Conservation (phyloP, 2,329 filamentous ascomycete species). For the Scytalidium sp. region DNA sequence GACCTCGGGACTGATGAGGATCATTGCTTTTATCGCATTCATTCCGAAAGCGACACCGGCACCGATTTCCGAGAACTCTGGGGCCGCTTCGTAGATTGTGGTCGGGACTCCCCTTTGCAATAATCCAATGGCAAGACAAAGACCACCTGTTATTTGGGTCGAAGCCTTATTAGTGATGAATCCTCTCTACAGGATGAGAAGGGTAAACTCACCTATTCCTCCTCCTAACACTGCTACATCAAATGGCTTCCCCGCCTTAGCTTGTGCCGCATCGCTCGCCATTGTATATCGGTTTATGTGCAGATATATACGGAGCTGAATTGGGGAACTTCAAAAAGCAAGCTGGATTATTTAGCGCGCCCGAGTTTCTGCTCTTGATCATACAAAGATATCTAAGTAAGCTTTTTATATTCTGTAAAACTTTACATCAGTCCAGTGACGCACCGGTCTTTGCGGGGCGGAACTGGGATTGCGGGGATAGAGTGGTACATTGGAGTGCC, state of each 20-base stretch:
- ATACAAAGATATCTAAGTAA: neutral
- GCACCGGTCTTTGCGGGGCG: too few relatives aligned
- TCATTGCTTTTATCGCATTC: constrained; percentile 26
- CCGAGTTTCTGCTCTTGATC: neutral
- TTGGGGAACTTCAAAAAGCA: neutral
- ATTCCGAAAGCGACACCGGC: constrained; percentile 28
- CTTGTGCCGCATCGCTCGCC: neutral
- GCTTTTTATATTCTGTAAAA: neutral
- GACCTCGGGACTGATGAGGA: constrained; percentile 23
- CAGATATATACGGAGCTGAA: neutral
- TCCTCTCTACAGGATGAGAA: neutral
- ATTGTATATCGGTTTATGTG: neutral
- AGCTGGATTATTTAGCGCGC: neutral
- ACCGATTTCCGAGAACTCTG: constrained; percentile 28
- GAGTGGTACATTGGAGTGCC: neutral
- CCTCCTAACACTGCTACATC: constrained; percentile 62
- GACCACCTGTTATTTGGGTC: constrained; percentile 18
- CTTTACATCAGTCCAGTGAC: neutral
- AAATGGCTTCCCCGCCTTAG: constrained; percentile 55
- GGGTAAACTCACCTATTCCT: neutral
- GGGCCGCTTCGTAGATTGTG: constrained; percentile 26
- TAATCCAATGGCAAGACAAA: constrained; percentile 25
- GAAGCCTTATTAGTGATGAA: neutral
- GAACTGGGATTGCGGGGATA: neutral
- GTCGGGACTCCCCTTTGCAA: constrained; percentile 23